phyloP scores from a whole-genome alignment of 2,329 filamentous ascomycete species.

The Cercospora janseana region DNA sequence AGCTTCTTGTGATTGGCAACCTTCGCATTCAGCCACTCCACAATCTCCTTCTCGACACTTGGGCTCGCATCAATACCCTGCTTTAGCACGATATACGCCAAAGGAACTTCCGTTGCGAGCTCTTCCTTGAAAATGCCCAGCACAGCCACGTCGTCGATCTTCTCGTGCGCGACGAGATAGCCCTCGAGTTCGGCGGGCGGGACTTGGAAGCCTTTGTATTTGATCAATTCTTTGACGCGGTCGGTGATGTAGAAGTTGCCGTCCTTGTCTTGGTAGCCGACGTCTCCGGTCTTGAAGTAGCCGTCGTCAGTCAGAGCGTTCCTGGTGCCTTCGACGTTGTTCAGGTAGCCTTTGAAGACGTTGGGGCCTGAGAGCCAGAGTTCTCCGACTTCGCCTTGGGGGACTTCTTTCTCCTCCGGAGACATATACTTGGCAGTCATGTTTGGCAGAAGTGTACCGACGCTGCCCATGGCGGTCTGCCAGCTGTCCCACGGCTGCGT shows the following conservation, averaged over 20 bases:
- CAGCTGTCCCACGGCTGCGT: conserved; percentile 71
- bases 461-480: conserved; percentile 71
- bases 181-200: conserved; percentile 45
- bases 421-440: conserved; percentile 80
- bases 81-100: conserved; percentile 57
- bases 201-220: conserved; percentile 47
- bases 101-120: conserved; percentile 55
- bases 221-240: conserved; percentile 66
- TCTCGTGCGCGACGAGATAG: conserved; percentile 43
- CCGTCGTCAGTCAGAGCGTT: conserved; percentile 72
- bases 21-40: conserved; percentile 61
- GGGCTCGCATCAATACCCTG: conserved; percentile 25
- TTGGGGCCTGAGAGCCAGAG: conserved; percentile 70
- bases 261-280: conserved; percentile 71
- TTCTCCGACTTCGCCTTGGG: conserved; percentile 81
- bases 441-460: conserved; percentile 75
- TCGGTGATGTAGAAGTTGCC: conserved; percentile 89
- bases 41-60: conserved; percentile 49
- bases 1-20: conserved; percentile 63
- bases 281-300: conserved; percentile 86
- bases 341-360: conserved; percentile 85
- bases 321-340: conserved; percentile 66
- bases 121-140: conserved; percentile 48
- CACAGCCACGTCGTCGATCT: conserved; percentile 47
- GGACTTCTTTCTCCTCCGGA: conserved; percentile 58